Evolutionary conservation across 176 grass and related monocot genomes (phyloP).

Genomic region (Panicum miliaceum): DNA sequence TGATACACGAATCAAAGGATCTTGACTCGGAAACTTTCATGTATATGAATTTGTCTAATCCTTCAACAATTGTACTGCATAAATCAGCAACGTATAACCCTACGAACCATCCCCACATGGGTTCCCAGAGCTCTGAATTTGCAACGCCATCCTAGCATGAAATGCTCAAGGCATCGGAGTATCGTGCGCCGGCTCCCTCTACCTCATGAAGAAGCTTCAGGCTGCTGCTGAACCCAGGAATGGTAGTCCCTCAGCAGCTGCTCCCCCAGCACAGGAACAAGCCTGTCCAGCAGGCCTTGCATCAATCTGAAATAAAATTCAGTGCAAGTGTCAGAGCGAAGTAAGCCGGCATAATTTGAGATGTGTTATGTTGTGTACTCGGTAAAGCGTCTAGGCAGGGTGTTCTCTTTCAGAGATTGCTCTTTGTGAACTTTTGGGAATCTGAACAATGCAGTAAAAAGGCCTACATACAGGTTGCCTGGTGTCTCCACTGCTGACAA

Average conservation of each 20-base stretch:
- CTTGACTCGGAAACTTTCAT: background rate
- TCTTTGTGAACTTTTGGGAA: background rate
- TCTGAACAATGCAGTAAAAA: slow-evolving; percentile 8
- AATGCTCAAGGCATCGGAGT: background rate
- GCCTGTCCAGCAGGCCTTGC: slow-evolving; percentile 82
- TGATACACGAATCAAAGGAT: background rate
- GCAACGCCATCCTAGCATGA: background rate
- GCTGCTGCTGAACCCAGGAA: slow-evolving; percentile 62
- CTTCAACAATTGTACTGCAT: background rate
- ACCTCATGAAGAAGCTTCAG: background rate
- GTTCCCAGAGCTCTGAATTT: background rate
- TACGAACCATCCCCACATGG: background rate
- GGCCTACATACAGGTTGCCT: slow-evolving; percentile 72
- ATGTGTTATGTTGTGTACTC: background rate
- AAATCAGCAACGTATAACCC: background rate
- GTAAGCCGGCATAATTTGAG: background rate
- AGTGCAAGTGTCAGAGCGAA: background rate
- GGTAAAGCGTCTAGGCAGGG: background rate
- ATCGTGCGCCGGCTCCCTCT: background rate
- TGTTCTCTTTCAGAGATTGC: background rate
- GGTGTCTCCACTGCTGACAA: slow-evolving; percentile 88
- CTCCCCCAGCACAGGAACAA: slow-evolving; percentile 81
- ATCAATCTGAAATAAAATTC: slow-evolving; percentile 58
- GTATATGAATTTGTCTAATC: background rate
- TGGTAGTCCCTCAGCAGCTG: slow-evolving; percentile 79